phyloP scores from a whole-genome alignment of 164 flowering plant genomes.

The Brasenia schreberi region DNA sequence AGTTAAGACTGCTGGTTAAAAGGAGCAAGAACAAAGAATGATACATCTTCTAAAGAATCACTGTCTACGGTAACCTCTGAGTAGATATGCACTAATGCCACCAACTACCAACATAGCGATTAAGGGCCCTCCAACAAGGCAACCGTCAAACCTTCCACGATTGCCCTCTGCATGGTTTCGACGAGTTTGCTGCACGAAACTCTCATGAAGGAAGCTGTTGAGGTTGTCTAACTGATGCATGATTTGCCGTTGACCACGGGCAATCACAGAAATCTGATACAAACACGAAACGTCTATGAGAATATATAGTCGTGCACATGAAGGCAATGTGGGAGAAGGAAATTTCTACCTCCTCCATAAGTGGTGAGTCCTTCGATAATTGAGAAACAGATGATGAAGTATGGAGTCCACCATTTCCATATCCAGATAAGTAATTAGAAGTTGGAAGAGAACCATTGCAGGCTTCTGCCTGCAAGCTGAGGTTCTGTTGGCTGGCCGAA shows the following conservation, averaged over 20 bases:
- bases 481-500: slow-evolving; percentile 50
- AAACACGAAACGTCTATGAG: neutral
- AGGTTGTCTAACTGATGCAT: slow-evolving; percentile 77
- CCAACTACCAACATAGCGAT: slow-evolving; percentile 35
- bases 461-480: slow-evolving; percentile 44
- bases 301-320: neutral
- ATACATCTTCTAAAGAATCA: neutral
- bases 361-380: slow-evolving; percentile 53
- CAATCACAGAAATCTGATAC: slow-evolving; percentile 44
- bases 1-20: too few relatives aligned
- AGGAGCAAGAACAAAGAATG: too few relatives aligned
- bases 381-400: slow-evolving; percentile 68
- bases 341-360: slow-evolving; percentile 70
- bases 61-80: neutral
- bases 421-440: slow-evolving; percentile 48
- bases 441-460: slow-evolving; percentile 80
- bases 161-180: slow-evolving; percentile 17
- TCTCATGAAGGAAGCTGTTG: slow-evolving; percentile 44
- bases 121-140: slow-evolving; percentile 24
- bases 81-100: slow-evolving; percentile 39
- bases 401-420: slow-evolving; percentile 57
- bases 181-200: slow-evolving; percentile 22
- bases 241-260: slow-evolving; percentile 64
- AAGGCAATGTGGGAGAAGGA: neutral
- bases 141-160: slow-evolving; percentile 12